Conservation (phyloP, 257 asterid species). For the Solanum phureja region DNA sequence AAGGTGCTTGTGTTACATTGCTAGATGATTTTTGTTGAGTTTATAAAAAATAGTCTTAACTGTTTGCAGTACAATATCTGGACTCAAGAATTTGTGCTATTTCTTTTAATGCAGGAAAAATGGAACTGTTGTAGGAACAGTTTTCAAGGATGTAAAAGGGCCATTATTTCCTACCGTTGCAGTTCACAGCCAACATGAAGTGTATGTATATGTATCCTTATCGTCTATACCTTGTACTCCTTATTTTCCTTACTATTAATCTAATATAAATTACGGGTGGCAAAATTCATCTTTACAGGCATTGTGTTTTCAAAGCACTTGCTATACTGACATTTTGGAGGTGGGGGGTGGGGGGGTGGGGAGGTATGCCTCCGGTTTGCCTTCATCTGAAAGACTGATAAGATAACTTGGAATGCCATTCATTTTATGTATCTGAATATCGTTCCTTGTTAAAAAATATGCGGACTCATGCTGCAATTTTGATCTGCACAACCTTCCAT, state of each 20-base stretch:
- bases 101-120: conserved; percentile 53
- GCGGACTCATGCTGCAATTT: background rate
- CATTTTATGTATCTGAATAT: background rate
- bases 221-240: background rate
- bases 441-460: background rate
- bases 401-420: background rate
- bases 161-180: conserved; percentile 83
- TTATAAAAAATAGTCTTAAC: background rate
- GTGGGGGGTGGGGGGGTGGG: too few relatives aligned
- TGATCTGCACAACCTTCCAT: background rate
- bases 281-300: background rate
- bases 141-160: conserved; percentile 73
- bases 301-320: background rate
- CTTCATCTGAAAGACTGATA: background rate
- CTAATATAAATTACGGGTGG: background rate
- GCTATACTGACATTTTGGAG: background rate
- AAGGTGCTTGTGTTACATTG: background rate
- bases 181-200: conserved; percentile 95
- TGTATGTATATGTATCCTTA: conserved; percentile 39
- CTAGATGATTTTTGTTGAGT: background rate
- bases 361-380: background rate
- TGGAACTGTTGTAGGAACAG: conserved; percentile 69
- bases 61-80: background rate
- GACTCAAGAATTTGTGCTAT: conserved; percentile 10
- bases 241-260: background rate